These are phyloP conservation scores for Mycena rebaudengoi DNA, from an alignment of 768 basidiomycete species.

Conservation along the genomic window DNA sequence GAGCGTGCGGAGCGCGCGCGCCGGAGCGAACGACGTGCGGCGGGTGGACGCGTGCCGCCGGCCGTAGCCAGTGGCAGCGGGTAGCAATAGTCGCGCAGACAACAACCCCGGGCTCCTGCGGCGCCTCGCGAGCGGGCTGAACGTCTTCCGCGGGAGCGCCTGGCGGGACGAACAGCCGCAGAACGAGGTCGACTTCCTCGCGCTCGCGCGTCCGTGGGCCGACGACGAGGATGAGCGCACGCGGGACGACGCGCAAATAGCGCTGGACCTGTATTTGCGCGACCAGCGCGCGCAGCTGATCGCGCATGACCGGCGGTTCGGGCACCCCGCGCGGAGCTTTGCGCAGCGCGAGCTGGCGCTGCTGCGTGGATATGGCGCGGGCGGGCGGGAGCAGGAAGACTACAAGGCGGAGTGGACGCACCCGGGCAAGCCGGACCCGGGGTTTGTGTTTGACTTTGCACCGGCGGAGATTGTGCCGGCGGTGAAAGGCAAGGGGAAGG, in stretches of 20 bases:
- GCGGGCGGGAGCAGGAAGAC: slow-evolving; percentile 41
- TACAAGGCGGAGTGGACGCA: slow-evolving; percentile 75
- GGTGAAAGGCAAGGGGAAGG: slow-evolving; percentile 22
- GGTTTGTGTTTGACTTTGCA: slow-evolving; percentile 75
- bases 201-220: background rate
- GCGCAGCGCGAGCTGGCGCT: slow-evolving; percentile 26
- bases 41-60: slow-evolving; percentile 17
- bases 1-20: slow-evolving; percentile 24
- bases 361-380: slow-evolving; percentile 11
- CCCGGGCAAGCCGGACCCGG: slow-evolving; percentile 59
- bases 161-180: background rate
- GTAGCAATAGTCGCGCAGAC: background rate
- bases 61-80: background rate
- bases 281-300: slow-evolving; percentile 22
- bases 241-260: slow-evolving; percentile 26
- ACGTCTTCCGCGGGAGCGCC: slow-evolving; percentile 19
- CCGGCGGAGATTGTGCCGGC: slow-evolving; percentile 42
- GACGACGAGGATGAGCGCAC: slow-evolving; percentile 2
- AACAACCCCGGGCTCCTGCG: background rate
- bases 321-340: slow-evolving; percentile 28
- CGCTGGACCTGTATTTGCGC: slow-evolving; percentile 22
- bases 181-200: slow-evolving; percentile 18
- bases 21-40: slow-evolving; percentile 16
- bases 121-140: slow-evolving; percentile 8
- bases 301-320: background rate